Base-by-base conservation (phyloP, 768 basidiomycete species). In the Tylopilus sp. region DNA sequence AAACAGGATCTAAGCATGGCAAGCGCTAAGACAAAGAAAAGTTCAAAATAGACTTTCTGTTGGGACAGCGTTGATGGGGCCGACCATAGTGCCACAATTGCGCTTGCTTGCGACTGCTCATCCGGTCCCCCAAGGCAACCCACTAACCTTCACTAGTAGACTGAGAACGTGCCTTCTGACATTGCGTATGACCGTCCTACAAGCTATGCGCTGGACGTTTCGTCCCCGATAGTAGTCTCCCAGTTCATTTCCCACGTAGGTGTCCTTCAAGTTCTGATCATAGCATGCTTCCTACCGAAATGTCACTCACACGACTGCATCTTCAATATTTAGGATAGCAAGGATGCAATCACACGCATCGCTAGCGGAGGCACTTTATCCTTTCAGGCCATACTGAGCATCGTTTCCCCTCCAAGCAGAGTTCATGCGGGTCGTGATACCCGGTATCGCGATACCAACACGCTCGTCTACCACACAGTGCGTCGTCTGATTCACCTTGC, bases 351-450 rank as follows among this genome's bases (percentile, higher is more conserved):
- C 38, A 66, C 60, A 0, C 63, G 60, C 21, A 35, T 50, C 10
- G 50, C 61, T 2, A 53, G 30, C 3, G 50, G 57, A 23, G 45
- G n/a, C 7, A 48, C 51, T 10, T 54, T 9, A 44, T 66, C 17
- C 57, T 64, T 21, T 57, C 61, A 9, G 52, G 47, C 13, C 28
- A 28, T 3, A 35, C 44, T 36, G 44, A 23, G 4, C 58, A 60
- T 47, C 62, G 10, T 41, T 66, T 12, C 43, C 57, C 26, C 48
- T 67, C 7, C 53, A 56, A 6, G 63, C 54, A 0, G 48, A 55
- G 22, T 61, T 67, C 44, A 62, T 61, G 51, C 53, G 57, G 21
- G 56, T 66, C n/a, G 56, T 53, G 4, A 58, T 63, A 18, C 63
- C 63, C 25, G 53, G 56, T 22, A 23, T 57, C 8, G 50, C 25